Conservation (phyloP, 176 grass and related monocot genomes). For the Oropetium thomaeum region DNA sequence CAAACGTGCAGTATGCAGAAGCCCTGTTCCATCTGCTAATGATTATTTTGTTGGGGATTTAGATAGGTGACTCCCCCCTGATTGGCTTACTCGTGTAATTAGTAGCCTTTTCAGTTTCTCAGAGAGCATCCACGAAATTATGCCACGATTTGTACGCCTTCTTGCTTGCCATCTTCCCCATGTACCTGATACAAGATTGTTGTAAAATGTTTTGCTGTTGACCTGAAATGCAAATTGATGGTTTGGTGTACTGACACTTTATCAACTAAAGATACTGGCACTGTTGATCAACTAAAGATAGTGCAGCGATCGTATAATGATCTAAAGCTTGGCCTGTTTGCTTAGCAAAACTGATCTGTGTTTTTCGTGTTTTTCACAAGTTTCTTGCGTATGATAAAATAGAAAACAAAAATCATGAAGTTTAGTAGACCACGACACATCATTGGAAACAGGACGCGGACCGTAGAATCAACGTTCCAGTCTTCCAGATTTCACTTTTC, state of each 20-base stretch:
- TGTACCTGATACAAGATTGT: constrained; percentile 41
- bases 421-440: background rate
- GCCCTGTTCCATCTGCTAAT: constrained; percentile 33
- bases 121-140: constrained; percentile 22
- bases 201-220: constrained; percentile 52
- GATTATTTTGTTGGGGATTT: constrained; percentile 68
- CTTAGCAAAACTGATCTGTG: background rate
- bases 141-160: constrained; percentile 33
- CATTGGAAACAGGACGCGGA: background rate
- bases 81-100: constrained; percentile 60
- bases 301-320: background rate
- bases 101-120: constrained; percentile 33
- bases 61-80: constrained; percentile 43
- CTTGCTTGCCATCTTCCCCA: constrained; percentile 7
- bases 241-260: constrained; percentile 5
- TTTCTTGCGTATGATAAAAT: no score
- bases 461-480: background rate
- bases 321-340: background rate
- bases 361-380: background rate
- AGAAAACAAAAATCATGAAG: background rate
- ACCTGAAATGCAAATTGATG: constrained; percentile 38
- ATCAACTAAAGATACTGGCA: background rate
- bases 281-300: background rate
- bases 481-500: background rate
- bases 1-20: constrained; percentile 33